These are phyloP conservation scores for Exobasidium cylindrosporum DNA, from an alignment of 1,284 basidiomycete genomes.

Conservation along the genomic window DNA sequence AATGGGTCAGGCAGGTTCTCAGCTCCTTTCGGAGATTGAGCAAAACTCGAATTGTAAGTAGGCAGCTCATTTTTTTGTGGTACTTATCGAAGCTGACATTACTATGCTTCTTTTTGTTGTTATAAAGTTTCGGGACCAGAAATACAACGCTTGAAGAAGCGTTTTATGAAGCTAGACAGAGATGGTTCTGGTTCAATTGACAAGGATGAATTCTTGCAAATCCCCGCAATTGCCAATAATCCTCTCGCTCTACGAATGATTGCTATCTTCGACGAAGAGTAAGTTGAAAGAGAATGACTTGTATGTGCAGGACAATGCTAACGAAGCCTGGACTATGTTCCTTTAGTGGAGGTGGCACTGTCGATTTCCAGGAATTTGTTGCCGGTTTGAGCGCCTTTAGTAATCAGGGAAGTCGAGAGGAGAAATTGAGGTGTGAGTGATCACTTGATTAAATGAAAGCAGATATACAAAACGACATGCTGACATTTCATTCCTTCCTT, in stretches of 20 bases:
- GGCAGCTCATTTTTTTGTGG: conserved; percentile 27
- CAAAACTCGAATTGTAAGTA: conserved; percentile 80
- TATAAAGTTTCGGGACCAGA: conserved; percentile 27
- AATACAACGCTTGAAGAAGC: conserved; percentile 81
- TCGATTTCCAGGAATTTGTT: conserved; percentile 99
- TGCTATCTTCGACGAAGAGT: conserved; percentile 99
- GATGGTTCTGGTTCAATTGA: conserved; percentile 97
- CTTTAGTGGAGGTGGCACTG: conserved; percentile 77
- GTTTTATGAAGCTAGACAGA: conserved; percentile 99
- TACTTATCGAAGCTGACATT: neutral
- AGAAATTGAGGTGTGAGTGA: conserved; percentile 85
- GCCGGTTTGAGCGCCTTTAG: conserved; percentile 95
- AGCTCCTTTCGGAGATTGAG: conserved; percentile 92
- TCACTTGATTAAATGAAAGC: neutral
- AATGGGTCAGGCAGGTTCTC: conserved; percentile 67
- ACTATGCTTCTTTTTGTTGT: neutral
- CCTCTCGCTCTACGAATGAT: conserved; percentile 96
- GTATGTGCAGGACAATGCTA: conserved; percentile 43
- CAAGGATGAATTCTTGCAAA: conserved; percentile 96
- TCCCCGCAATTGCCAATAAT: conserved; percentile 97
- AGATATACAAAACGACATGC: neutral
- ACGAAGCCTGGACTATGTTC: neutral
- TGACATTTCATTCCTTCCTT: conserved; percentile 2
- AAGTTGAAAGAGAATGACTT: conserved; percentile 55
- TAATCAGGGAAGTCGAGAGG: conserved; percentile 88